Conservation (phyloP, 2,329 filamentous ascomycete species). For the Knufia fluminis region DNA sequence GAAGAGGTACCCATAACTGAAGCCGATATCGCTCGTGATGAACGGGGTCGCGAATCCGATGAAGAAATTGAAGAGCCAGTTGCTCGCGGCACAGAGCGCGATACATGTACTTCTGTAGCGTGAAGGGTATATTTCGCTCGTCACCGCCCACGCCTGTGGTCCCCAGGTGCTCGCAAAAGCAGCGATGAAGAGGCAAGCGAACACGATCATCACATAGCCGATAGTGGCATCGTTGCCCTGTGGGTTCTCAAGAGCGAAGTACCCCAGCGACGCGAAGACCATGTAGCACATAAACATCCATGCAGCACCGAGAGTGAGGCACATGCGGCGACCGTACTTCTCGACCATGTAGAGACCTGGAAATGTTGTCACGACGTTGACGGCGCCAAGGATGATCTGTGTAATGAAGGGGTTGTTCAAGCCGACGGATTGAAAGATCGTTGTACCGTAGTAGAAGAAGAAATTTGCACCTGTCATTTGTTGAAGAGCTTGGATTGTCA, state of each 20-base stretch:
- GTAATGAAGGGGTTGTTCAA: constrained; percentile 72
- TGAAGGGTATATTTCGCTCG: constrained; percentile 36
- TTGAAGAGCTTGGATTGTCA: constrained; percentile 37
- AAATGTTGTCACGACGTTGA: constrained; percentile 77
- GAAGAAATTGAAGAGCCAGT: constrained; percentile 69
- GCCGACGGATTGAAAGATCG: constrained; percentile 36
- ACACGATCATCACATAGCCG: constrained; percentile 60
- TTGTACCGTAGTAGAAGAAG: constrained; percentile 47
- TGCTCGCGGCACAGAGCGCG: constrained; percentile 65
- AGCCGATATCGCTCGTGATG: constrained; percentile 62
- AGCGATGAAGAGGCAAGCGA: constrained; percentile 64
- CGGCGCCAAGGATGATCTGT: constrained; percentile 71
- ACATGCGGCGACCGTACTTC: constrained; percentile 64
- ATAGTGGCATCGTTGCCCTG: constrained; percentile 38
- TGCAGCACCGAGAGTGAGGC: constrained; percentile 66
- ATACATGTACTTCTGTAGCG: constrained; percentile 61
- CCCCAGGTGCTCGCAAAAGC: constrained; percentile 68
- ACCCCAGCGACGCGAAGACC: constrained; percentile 49
- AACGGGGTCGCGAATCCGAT: constrained; percentile 60
- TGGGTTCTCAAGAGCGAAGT: constrained; percentile 31
- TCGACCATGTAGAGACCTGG: constrained; percentile 81
- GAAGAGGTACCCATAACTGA: constrained; percentile 66
- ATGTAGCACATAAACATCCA: constrained; percentile 74
- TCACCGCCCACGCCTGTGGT: constrained; percentile 42
- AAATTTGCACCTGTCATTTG: constrained; percentile 41